phyloP scores from a whole-genome alignment of 2,329 filamentous ascomycete species.

The Aspergillus neotritici region DNA sequence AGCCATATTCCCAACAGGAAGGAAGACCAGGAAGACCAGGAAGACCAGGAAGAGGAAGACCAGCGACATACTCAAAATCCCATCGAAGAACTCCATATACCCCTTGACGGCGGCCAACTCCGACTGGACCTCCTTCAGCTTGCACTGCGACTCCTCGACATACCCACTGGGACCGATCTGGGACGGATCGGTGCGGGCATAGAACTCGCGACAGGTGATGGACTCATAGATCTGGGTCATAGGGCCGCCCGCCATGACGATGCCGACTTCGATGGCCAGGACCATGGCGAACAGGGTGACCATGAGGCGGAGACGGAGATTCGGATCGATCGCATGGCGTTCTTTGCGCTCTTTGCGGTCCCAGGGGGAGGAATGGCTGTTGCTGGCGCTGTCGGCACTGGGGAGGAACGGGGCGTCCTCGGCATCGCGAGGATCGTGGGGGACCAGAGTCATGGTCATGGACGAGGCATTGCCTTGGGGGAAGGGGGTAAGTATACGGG shows the following conservation, averaged over 20 bases:
- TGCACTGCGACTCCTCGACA: conserved; percentile 46
- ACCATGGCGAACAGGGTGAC: conserved; percentile 40
- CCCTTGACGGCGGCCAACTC: conserved; percentile 48
- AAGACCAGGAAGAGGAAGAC: too few species aligned
- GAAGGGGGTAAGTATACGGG: too few species aligned
- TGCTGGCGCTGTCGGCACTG: conserved; percentile 4
- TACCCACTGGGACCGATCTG: conserved; percentile 38
- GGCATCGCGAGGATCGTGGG: conserved; percentile 21
- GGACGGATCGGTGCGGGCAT: conserved; percentile 37
- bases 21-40: conserved; percentile 1
- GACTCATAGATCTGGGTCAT: conserved; percentile 46
- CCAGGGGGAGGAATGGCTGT: neutral
- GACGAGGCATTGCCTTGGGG: too few species aligned
- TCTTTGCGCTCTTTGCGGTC: conserved; percentile 5
- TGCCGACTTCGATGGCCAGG: conserved; percentile 41
- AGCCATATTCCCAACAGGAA: neutral
- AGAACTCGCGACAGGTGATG: conserved; percentile 46
- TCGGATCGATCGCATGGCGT: conserved; percentile 15
- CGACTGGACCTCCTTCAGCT: conserved; percentile 45
- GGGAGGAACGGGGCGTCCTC: conserved; percentile 32
- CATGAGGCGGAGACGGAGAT: conserved; percentile 33
- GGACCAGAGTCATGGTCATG: conserved; percentile 18
- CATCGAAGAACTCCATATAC: conserved; percentile 47
- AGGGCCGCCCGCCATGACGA: conserved; percentile 41
- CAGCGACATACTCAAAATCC: conserved; percentile 30